Base-by-base conservation (phyloP, 2,329 filamentous ascomycete genomes). In the Pyricularia grisea region DNA sequence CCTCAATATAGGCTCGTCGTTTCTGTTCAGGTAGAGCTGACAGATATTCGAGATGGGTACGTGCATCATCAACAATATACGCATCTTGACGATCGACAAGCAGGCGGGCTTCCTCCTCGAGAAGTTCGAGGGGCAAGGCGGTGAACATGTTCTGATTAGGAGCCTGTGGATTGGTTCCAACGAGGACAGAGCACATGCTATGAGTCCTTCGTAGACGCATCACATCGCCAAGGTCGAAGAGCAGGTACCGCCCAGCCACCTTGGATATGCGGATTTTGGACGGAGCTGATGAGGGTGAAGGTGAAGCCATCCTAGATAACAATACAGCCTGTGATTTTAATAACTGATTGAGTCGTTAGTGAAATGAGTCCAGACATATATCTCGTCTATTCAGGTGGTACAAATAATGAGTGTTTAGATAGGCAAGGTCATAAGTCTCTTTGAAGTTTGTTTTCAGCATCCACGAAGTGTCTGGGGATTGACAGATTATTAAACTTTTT, bases 131-230 rank as follows among this genome's bases (percentile, higher is more conserved):
- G 2, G 95, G 95, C 67, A 98, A 81, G 65, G 94, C 92, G 70
- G 94, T 86, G 77, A 98, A 98, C 70, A 97, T 87, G 80, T 97
- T 98, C 80, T 99, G 95, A 74, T 96, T 94, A 6, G 94, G 93
- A 69, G 93, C 90, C 79, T 98, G 94, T 1, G 95, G 94, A 33
- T 97, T 88, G 9, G 92, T 94, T 69, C 95, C 95, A 70, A 92
- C 89, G 69, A 97, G 84, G 36, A 95, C 90, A 72, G 93, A 93
- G 75, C 91, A 94, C 74, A 97, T 93, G 77, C 92, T 89, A 81
- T 97, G 87, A 74, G 88, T 83, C 71, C 92, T 88, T 73, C 95
- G 91, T 71, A 97, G 84, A 77, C 90, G 86, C 74, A 91, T 89
- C 70, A 93, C 90, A 72, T 89, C 88, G 76, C 93, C 87, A 74